Evolutionary conservation across 2,329 filamentous ascomycete genomes (phyloP).

Genomic region (Arthrocladium fulminans): DNA sequence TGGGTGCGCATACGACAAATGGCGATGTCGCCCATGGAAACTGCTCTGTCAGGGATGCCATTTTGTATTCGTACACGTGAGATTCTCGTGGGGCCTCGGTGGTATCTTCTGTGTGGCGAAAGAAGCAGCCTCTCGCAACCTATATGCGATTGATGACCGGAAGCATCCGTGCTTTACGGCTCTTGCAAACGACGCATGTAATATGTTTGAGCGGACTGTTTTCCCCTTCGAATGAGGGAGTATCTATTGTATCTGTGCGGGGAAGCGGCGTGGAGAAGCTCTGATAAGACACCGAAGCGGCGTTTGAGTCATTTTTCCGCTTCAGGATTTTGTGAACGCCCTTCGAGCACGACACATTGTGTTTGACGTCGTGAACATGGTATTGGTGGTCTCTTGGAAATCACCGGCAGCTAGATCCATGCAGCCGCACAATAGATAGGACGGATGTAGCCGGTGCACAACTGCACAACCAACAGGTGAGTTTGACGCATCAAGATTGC

Average conservation of each 20-base stretch:
- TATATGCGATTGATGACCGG: neutral
- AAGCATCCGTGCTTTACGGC: neutral
- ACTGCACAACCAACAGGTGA: too few relatives aligned
- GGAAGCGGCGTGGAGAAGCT: neutral
- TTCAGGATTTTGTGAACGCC: too few relatives aligned
- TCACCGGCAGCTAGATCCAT: too few relatives aligned
- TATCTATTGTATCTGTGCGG: neutral
- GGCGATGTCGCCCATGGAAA: conserved; percentile 54
- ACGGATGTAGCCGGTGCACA: too few relatives aligned
- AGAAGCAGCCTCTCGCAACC: neutral
- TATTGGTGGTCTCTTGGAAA: too few relatives aligned
- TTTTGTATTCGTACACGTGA: conserved; percentile 12
- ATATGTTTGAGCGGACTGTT: too few relatives aligned
- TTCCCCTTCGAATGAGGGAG: neutral
- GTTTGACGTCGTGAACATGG: too few relatives aligned
- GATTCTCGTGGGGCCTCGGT: conserved; percentile 16
- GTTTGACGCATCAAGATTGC: too few relatives aligned
- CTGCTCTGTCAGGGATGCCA: conserved; percentile 17
- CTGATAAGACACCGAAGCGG: neutral
- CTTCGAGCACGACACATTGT: too few relatives aligned
- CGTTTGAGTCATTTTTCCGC: neutral
- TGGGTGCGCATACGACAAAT: conserved; percentile 56
- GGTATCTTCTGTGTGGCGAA: conserved; percentile 9
- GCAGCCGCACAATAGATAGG: too few relatives aligned
- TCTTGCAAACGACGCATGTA: neutral